Conservation (phyloP, 805 yeast species). For the Pichia kluyveri region DNA sequence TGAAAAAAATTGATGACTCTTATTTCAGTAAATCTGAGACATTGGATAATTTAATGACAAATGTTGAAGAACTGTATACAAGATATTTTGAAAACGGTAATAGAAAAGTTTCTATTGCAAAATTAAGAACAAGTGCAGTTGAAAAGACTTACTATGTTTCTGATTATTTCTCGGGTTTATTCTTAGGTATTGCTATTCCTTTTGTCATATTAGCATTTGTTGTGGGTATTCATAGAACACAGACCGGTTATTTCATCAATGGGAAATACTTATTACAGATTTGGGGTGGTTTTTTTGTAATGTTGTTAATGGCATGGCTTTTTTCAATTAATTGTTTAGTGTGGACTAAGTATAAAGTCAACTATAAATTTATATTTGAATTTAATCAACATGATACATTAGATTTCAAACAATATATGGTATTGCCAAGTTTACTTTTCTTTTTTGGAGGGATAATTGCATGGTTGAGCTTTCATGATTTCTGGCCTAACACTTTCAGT, state of each 20-base stretch:
- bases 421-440: constrained; percentile 53
- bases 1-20: constrained; percentile 48
- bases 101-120: constrained; percentile 63
- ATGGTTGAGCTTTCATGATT: constrained; percentile 69
- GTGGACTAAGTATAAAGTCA: constrained; percentile 70
- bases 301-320: constrained; percentile 49
- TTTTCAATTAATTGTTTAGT: constrained; percentile 62
- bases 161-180: constrained; percentile 56
- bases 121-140: constrained; percentile 42
- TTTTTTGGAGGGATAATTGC: constrained; percentile 50
- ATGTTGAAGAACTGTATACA: constrained; percentile 62
- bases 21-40: constrained; percentile 56
- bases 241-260: constrained; percentile 37
- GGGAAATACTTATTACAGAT: constrained; percentile 64
- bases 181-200: constrained; percentile 64
- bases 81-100: constrained; percentile 61
- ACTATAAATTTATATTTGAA: constrained; percentile 89
- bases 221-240: constrained; percentile 28
- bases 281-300: constrained; percentile 85
- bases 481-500: constrained; percentile 51
- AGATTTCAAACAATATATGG: constrained; percentile 55
- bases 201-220: constrained; percentile 53
- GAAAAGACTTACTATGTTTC: constrained; percentile 33
- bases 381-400: constrained; percentile 61
- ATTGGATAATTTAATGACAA: constrained; percentile 51